Base-by-base conservation (phyloP, 2,329 filamentous ascomycete genomes). In the Periconia sp. region DNA sequence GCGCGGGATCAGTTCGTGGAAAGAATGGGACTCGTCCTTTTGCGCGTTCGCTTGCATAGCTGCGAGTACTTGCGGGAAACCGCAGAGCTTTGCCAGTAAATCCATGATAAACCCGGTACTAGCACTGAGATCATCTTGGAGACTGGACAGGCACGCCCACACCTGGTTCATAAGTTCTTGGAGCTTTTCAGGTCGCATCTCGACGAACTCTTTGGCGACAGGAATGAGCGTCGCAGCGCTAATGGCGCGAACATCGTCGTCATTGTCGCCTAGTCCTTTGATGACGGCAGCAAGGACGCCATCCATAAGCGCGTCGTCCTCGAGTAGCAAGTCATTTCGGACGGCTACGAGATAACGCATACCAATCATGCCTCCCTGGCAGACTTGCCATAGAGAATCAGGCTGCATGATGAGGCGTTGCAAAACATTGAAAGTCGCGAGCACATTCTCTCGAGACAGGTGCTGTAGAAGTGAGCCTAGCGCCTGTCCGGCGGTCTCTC, bases 21-120 rank as follows among this genome's bases (percentile, higher is more conserved):
- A 99, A 1, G 92, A 96, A 41, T 92, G 87, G 56, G 92, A 82
- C 61, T 96, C 88, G 59, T 87, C 80, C 30, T 51, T 55, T 6
- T 84, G 83, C 6, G 92, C 92, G 42, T 95, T 96, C 21, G 78
- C 76, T 72, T 95, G 95, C 94, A 99, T 99, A 11, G 92, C 88
- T 48, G 92, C 85, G 22, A 99, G 75, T 6, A 97, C 92, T 72
- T 96, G 84, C 0, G 89, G 89, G 74, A 96, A 99, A 51, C 91
- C 88, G 74, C 94, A 99, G 2, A 99, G 83, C 47, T 94, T 97
- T 11, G 95, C 94, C 13, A 99, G 79, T 28, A 99, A 81, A 68
- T 99, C 95, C 95, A 99, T 99, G 40, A 99, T 95, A 43, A 91
- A 95, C 34, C 94, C 94, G 8, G 95, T 99, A 68, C 94, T 97